Conservation (phyloP, 257 asterid species). For the Solanum chiquidenum region DNA sequence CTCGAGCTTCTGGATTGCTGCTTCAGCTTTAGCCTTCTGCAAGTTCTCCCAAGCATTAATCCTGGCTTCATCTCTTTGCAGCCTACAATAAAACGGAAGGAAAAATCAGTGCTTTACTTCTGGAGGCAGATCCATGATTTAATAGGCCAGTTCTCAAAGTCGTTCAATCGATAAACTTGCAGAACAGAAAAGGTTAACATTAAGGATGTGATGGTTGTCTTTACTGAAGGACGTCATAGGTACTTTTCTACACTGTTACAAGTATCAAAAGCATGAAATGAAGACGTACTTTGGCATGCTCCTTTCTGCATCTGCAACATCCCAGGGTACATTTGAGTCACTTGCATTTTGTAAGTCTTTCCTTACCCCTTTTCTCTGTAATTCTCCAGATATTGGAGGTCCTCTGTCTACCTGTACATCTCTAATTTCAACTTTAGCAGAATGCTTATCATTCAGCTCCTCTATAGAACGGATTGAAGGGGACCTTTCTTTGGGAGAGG, state of each 20-base stretch:
- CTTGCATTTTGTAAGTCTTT: neutral
- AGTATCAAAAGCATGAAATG: neutral
- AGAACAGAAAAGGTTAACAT: neutral
- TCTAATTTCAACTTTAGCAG: constrained; percentile 31
- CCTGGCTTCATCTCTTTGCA: constrained; percentile 56
- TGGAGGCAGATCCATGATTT: neutral
- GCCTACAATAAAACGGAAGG: neutral
- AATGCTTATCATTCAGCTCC: constrained; percentile 3
- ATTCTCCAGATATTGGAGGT: neutral
- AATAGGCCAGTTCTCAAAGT: neutral
- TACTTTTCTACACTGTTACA: neutral
- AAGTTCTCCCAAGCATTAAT: constrained; percentile 70
- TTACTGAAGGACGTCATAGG: neutral
- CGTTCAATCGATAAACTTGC: neutral
- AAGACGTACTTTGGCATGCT: constrained; percentile 2
- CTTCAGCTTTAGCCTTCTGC: constrained; percentile 75
- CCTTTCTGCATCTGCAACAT: neutral
- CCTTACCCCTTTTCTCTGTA: neutral
- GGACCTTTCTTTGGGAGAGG: constrained; percentile 40
- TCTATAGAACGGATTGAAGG: constrained; percentile 28
- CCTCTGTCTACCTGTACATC: constrained; percentile 15
- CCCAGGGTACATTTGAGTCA: neutral
- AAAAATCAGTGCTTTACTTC: neutral
- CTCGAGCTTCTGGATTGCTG: constrained; percentile 59
- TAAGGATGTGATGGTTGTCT: neutral